Conservation (phyloP, 257 asterid species). For the Solanum tarapatanum region DNA sequence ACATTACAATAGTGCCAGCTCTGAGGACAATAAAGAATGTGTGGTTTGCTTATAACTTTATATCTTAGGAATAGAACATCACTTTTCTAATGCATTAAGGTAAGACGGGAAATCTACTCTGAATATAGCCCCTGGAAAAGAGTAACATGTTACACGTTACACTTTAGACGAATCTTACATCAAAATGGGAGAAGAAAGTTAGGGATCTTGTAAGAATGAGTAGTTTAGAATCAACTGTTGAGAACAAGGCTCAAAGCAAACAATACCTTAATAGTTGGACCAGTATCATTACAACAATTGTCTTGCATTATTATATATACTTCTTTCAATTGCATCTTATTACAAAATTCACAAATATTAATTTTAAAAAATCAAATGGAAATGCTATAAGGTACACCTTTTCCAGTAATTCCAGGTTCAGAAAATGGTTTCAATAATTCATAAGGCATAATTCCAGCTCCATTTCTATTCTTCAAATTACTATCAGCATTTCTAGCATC, state of each 20-base stretch:
- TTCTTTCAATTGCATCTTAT: background rate
- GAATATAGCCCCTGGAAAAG: background rate
- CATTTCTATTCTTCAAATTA: slow-evolving; percentile 32
- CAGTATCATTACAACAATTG: background rate
- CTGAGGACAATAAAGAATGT: too few relatives aligned
- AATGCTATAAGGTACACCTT: slow-evolving; percentile 72
- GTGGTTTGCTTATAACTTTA: too few relatives aligned
- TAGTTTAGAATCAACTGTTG: background rate
- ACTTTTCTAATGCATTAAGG: too few relatives aligned
- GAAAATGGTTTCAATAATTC: slow-evolving; percentile 66
- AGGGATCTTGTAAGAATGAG: background rate
- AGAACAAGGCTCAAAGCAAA: background rate
- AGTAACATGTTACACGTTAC: too few relatives aligned
- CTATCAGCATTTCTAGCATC: slow-evolving; percentile 40
- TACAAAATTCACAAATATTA: background rate
- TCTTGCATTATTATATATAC: background rate
- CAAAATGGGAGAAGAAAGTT: background rate
- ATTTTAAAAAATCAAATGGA: slow-evolving; percentile 31
- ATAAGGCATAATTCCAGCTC: slow-evolving; percentile 77
- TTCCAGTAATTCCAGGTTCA: slow-evolving; percentile 55
- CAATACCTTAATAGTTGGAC: background rate
- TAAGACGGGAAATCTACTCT: too few relatives aligned
- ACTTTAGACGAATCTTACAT: background rate
- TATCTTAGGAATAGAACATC: too few relatives aligned
- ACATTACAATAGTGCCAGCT: too few relatives aligned